These are phyloP conservation scores for Solanum stenotomum DNA, from an alignment of 257 asterid genomes.

Conservation along the genomic window DNA sequence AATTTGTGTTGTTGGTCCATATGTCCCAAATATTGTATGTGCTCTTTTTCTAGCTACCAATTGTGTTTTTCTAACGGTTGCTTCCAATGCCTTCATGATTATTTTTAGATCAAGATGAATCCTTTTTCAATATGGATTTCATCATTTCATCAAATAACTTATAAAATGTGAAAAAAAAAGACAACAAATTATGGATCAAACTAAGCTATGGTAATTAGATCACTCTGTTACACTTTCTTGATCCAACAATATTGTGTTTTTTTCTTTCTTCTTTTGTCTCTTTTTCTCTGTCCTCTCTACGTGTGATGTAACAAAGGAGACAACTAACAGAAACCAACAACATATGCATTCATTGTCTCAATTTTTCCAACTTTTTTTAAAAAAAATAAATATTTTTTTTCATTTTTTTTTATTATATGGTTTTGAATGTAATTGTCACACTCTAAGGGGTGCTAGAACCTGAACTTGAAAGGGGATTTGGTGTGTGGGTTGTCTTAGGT, in stretches of 20 bases:
- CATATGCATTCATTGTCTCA: background rate
- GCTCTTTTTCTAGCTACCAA: conserved; percentile 88
- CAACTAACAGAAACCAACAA: conserved; percentile 27
- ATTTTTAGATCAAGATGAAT: background rate
- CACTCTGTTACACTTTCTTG: background rate
- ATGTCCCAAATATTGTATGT: conserved; percentile 62
- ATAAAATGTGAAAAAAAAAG: background rate
- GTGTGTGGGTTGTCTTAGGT: background rate
- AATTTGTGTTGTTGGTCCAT: conserved; percentile 20
- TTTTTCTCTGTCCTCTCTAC: conserved; percentile 24
- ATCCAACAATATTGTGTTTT: background rate
- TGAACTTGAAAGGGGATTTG: background rate
- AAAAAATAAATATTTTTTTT: background rate
- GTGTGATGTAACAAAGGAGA: conserved; percentile 24
- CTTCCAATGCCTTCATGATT: conserved; percentile 97
- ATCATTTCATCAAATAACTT: background rate
- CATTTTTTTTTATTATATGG: background rate
- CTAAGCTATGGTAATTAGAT: conserved; percentile 13
- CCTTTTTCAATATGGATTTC: background rate
- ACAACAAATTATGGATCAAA: conserved; percentile 4
- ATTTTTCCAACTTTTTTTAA: background rate
- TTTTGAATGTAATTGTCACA: background rate
- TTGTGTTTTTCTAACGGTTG: conserved; percentile 77
- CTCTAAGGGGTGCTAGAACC: too few species aligned
- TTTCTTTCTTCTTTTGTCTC: background rate